Base-by-base conservation (phyloP, 2,329 filamentous ascomycete species). In the Sphaerulina populicola region DNA sequence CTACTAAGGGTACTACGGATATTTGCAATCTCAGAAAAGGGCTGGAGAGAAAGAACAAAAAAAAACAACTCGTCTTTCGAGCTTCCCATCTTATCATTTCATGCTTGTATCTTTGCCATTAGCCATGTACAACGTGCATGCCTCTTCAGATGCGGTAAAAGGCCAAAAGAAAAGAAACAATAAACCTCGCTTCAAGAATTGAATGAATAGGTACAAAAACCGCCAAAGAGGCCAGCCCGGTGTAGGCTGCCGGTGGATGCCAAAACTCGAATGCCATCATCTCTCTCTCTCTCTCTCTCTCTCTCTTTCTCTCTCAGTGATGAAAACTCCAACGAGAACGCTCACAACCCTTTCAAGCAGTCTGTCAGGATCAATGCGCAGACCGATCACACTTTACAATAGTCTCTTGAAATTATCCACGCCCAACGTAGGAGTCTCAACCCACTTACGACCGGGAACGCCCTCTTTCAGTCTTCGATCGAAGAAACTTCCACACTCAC, bases 401-500 rank as follows among this genome's bases (percentile, higher is more conserved):
- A 60, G 59, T 44, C 61, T 55, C 42, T 60, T 73, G 59, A 85
- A 79, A 2, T 80, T 77, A 57, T 86, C 82, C 5, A 85, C 78
- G 1, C 78, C 77, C 18, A 86, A 70, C 5, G 72, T 74, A 2
- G 83, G 83, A 38, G 83, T 82, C 67, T 91, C 86, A 38, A 91
- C 81, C 39, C 83, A 80, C 58, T 72, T 74, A 53, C 88, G 77
- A 0, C 73, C 72, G 2, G 79, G 75, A 8, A 89, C 79, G 40
- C 86, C 86, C 64, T 93, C 87, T 42, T 81, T 80, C 46, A 82
- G 81, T 49, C 87, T 77, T 41, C 86, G 76, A 52, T 91, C 86
- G 30, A 88, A 80, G 67, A 91, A 93, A 62, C 81, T 86, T 69
- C 90, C 88, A 71, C 82, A 88, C 66, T 93, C 87, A 50, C 79